Percentiles rank a stretch among this genome's conserved stretches.
Conservation (phyloP, 73 alveolate genomes). For the Symbiodinium pilosum region DNA sequence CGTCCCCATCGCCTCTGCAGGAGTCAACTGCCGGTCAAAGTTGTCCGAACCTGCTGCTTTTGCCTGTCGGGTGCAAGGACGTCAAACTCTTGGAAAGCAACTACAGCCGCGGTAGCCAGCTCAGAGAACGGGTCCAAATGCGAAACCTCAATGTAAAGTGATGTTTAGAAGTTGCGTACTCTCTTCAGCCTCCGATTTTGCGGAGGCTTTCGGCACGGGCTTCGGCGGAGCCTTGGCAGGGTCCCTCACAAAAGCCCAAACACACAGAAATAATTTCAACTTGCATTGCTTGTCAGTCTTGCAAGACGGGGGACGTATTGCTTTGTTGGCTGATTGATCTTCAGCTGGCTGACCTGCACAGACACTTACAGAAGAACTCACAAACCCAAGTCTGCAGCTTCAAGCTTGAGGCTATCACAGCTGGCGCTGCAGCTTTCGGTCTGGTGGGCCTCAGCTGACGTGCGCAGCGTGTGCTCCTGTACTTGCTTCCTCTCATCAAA, state of each 20-base stretch:
- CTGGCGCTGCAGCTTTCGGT: conserved; percentile 2
- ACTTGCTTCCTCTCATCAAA: too few species aligned
- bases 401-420: neutral
- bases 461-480: too few species aligned
- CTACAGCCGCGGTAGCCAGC: too few species aligned
- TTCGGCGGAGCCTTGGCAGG: neutral
- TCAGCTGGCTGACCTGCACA: neutral
- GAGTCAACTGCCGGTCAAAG: conserved; percentile 34
- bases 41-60: neutral
- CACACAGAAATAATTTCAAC: too few species aligned
- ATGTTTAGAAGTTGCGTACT: neutral
- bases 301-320: neutral
- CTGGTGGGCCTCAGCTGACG: neutral
- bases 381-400: neutral
- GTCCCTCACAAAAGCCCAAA: neutral
- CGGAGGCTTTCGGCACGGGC: neutral
- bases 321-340: conserved; percentile 11
- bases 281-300: too few species aligned
- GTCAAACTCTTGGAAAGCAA: too few species aligned
- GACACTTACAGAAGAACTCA: too few species aligned
- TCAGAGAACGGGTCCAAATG: too few species aligned
- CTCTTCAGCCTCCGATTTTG: neutral
- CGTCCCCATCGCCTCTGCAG: conserved; percentile 82
- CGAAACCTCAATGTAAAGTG: too few species aligned
- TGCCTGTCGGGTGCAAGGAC: neutral